Percentiles rank a stretch among this genome's conserved stretches.
These are phyloP conservation scores for Pseudonitzschia pungens DNA, from an alignment of 108 stramenopile species.

Conservation along the genomic window DNA sequence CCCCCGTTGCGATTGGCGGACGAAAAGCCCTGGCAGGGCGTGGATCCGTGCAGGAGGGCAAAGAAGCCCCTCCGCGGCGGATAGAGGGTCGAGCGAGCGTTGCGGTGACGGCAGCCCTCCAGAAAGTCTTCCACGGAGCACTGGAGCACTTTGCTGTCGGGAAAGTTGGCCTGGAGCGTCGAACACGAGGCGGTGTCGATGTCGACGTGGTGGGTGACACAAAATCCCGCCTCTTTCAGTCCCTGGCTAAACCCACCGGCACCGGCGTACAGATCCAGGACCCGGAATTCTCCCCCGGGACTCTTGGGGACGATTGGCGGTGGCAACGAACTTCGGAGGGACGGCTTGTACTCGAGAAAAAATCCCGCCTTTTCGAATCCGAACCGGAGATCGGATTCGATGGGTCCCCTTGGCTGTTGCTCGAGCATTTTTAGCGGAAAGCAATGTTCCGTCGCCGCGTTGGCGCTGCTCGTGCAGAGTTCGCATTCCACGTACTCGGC, in stretches of 20 bases:
- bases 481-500: background rate
- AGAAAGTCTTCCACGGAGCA: slow-evolving; percentile 4
- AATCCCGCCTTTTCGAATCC: background rate
- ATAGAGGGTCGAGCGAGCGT: background rate
- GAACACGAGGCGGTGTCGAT: slow-evolving; percentile 2
- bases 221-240: background rate
- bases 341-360: background rate
- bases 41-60: slow-evolving; percentile 43
- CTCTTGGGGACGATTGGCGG: background rate
- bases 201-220: background rate
- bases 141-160: background rate
- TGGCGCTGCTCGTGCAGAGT: background rate
- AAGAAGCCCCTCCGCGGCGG: slow-evolving; percentile 18
- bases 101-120: background rate
- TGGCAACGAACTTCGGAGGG: background rate
- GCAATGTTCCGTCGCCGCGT: background rate
- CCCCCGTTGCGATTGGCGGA: slow-evolving; percentile 57
- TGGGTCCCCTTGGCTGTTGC: background rate
- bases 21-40: slow-evolving; percentile 69
- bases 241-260: slow-evolving; percentile 7
- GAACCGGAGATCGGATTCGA: background rate
- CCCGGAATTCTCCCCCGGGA: background rate
- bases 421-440: background rate
- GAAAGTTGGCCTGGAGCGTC: slow-evolving; percentile 7
- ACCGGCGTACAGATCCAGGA: slow-evolving; percentile 1